Evolutionary conservation across 192 early-diverging fungal genomes (phyloP).

Genomic region (Coemansia sp.): DNA sequence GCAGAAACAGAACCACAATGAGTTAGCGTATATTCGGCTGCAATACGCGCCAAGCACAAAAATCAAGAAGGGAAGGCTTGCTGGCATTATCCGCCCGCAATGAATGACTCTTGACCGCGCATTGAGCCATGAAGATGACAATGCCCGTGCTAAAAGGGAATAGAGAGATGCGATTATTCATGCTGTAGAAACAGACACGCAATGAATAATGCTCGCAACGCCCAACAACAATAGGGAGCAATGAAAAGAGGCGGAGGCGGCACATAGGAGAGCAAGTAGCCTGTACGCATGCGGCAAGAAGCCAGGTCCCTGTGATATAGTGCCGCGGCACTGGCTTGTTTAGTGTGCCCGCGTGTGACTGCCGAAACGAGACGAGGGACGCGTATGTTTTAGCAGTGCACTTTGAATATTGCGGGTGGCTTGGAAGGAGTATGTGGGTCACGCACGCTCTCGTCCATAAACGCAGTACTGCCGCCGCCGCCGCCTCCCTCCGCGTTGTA

Average conservation of each 20-base stretch:
- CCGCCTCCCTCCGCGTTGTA: not conserved
- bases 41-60: slow-evolving; percentile 7
- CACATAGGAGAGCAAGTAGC: not conserved
- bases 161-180: slow-evolving; percentile 8
- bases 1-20: slow-evolving; percentile 1
- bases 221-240: not conserved
- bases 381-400: not conserved
- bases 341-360: slow-evolving; percentile 8
- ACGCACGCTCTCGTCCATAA: slow-evolving; percentile 2
- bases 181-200: slow-evolving; percentile 10
- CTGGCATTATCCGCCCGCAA: slow-evolving; percentile 1
- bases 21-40: slow-evolving; percentile 2
- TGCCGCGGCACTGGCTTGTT: slow-evolving; percentile 2
- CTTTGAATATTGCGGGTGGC: slow-evolving; percentile 6
- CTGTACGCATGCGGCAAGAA: slow-evolving; percentile 3
- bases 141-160: slow-evolving; percentile 7
- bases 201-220: not conserved
- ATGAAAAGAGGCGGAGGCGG: slow-evolving; percentile 7
- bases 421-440: not conserved
- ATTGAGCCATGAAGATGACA: slow-evolving; percentile 9
- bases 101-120: not conserved
- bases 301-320: slow-evolving; percentile 12
- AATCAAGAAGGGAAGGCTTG: slow-evolving; percentile 5
- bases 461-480: slow-evolving; percentile 2
- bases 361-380: slow-evolving; percentile 1